Conservation (phyloP, 495 filamentous ascomycete species). For the Penicillium atrosanguineum region DNA sequence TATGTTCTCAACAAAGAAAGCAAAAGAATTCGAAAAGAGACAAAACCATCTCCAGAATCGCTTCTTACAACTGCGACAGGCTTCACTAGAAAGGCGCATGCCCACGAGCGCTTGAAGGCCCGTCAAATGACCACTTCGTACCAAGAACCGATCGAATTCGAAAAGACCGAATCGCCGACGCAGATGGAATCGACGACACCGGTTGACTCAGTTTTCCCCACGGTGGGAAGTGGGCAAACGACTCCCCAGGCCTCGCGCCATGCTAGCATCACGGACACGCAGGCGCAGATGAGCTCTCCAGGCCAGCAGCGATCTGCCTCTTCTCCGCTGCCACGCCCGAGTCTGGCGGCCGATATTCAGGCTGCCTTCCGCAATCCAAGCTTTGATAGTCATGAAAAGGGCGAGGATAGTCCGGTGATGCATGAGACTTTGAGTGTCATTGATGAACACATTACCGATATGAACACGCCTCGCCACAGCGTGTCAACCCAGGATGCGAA, state of each 20-base stretch:
- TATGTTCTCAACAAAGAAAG: constrained; percentile 37
- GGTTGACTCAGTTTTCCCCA: constrained; percentile 18
- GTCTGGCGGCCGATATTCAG: constrained; percentile 44
- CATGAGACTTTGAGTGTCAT: constrained; percentile 97
- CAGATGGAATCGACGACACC: constrained; percentile 24
- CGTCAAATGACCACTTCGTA: constrained; percentile 9
- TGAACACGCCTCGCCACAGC: constrained; percentile 71
- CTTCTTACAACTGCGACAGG: constrained; percentile 9
- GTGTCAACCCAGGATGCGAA: constrained; percentile 49
- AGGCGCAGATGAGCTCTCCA: constrained; percentile 20
- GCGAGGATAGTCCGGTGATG: constrained; percentile 78
- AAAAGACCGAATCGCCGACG: constrained; percentile 22
- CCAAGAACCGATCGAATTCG: constrained; percentile 8
- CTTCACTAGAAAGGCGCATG: constrained; percentile 21
- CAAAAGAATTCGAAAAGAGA: background rate
- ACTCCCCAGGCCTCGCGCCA: constrained; percentile 51
- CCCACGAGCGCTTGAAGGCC: constrained; percentile 7
- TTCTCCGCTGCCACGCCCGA: constrained; percentile 39
- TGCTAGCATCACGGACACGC: constrained; percentile 35
- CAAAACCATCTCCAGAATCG: background rate
- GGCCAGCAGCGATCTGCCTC: constrained; percentile 42
- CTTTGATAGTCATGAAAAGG: constrained; percentile 41
- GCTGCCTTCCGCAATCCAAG: constrained; percentile 43
- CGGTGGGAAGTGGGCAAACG: constrained; percentile 35
- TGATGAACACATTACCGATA: constrained; percentile 95